A percentile compares a stretch with the other conserved stretches of the same genome.
Evolutionary conservation across 108 stramenopile species (phyloP).

Genomic region (Epithemia pelagica): DNA sequence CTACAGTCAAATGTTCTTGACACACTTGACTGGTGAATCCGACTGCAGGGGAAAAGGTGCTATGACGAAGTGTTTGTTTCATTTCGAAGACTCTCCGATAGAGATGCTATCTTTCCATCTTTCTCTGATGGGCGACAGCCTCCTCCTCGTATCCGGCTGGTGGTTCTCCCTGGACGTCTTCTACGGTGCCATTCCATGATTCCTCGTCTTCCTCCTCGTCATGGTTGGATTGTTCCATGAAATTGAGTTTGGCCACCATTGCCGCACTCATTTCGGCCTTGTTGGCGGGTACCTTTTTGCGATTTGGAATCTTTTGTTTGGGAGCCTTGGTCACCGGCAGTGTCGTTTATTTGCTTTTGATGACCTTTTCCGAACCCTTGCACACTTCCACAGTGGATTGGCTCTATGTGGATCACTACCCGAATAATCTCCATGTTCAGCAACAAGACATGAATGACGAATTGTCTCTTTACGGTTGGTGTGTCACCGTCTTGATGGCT

Average conservation of each 20-base stretch:
- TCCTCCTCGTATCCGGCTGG: no score
- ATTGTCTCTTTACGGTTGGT: background rate
- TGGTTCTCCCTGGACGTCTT: no score
- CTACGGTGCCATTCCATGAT: no score
- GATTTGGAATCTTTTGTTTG: constrained; percentile 5
- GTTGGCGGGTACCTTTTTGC: constrained; percentile 2
- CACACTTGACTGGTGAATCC: no score
- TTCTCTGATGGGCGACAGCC: no score
- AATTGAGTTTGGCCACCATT: background rate
- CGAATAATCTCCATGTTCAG: background rate
- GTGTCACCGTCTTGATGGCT: background rate
- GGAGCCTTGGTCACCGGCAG: background rate
- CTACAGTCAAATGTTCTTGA: no score
- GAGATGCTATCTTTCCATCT: no score
- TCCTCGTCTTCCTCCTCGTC: no score
- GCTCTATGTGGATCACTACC: no score
- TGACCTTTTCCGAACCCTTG: background rate
- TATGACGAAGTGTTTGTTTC: no score
- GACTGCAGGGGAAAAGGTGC: no score
- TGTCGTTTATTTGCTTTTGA: background rate
- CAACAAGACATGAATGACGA: background rate
- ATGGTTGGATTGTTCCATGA: constrained; percentile 4
- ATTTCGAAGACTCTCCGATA: no score
- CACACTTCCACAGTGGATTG: background rate
- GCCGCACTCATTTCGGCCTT: constrained; percentile 1